Percentiles rank a stretch among this genome's conserved stretches.
These are phyloP conservation scores for Naganishia vaughanmartiniae DNA, from an alignment of 768 basidiomycete genomes.

Conservation along the genomic window DNA sequence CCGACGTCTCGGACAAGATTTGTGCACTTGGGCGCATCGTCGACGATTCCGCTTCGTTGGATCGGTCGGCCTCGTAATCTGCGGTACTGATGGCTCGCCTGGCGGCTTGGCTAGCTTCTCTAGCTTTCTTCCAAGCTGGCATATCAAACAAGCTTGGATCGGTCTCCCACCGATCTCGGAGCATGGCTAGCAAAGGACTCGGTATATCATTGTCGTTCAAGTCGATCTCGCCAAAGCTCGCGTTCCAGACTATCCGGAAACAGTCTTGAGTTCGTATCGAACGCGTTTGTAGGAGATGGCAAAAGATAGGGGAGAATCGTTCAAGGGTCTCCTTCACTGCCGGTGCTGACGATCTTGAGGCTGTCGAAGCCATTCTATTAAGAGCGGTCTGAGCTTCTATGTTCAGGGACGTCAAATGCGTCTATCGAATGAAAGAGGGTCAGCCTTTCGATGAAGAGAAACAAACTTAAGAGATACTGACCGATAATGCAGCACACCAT, in stretches of 20 bases:
- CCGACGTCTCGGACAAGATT: not conserved
- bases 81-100: not conserved
- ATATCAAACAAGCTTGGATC: not conserved
- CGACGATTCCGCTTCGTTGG: constrained; percentile 3
- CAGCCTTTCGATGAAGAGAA: not conserved
- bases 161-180: constrained; percentile 2
- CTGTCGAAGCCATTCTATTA: not conserved
- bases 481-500: constrained; percentile 8
- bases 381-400: not conserved
- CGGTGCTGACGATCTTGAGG: not conserved
- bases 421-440: not conserved
- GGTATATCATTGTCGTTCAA: not conserved
- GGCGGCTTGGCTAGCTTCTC: constrained; percentile 4
- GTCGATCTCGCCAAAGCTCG: not conserved
- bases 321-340: not conserved
- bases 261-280: not conserved
- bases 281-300: not conserved
- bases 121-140: constrained; percentile 1
- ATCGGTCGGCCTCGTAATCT: constrained; percentile 2
- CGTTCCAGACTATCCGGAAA: constrained; percentile 9
- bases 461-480: not conserved
- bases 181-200: not conserved
- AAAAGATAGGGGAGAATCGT: not conserved
- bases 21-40: not conserved
- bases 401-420: not conserved